Evolutionary conservation across 1,284 basidiomycete genomes (phyloP), one percentile per base, ranked within the genome.

Genomic region (Apiotrichum mycotoxinovorans): DNA sequence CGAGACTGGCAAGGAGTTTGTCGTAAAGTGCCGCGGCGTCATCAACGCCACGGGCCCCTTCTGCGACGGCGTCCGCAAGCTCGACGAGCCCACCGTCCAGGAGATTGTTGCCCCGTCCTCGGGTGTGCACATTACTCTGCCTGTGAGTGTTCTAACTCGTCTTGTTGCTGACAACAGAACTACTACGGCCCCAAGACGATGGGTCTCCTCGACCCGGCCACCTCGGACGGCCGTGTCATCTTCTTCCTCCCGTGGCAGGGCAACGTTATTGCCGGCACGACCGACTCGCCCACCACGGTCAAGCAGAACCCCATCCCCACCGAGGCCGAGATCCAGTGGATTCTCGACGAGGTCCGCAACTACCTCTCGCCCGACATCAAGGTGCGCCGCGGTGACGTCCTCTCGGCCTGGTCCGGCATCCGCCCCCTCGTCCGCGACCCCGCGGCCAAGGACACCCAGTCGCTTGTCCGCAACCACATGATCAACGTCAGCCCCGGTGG

Each of bases 201-300:
- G 89, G 95, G 94, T 50, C 83, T 98, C 9, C 84, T 98, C 53
- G 95, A 98, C 78, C 95, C 95, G 0, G 83, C 90, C 12, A 98
- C 95, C 10, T 93, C 89, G 0, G 95, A 98, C 67, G 95, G 95
- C 1, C 87, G 95, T 45, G 94, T 98, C 59, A 95, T 98, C 72
- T 98, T 98, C 83, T 97, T 98, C 84, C 83, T 98, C 22, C 95
- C 95, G 0, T 98, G 95, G 95, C 89, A 97, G 79, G 95, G 95
- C 23, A 91, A 90, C 78, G 94, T 93, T 48, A 95, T 98, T 62
- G 95, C 95, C 3, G 95, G 94, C 26, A 98, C 95, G 8, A 98
- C 95, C 22, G 95, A 98, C 76, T 84, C 89, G 0, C 88, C 91
- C 1, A 85, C 88, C 0, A 77, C 78, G 3, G 89, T 97, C 56